phyloP scores from a whole-genome alignment of 257 asterid genomes.

The Solanum appendiculatum region DNA sequence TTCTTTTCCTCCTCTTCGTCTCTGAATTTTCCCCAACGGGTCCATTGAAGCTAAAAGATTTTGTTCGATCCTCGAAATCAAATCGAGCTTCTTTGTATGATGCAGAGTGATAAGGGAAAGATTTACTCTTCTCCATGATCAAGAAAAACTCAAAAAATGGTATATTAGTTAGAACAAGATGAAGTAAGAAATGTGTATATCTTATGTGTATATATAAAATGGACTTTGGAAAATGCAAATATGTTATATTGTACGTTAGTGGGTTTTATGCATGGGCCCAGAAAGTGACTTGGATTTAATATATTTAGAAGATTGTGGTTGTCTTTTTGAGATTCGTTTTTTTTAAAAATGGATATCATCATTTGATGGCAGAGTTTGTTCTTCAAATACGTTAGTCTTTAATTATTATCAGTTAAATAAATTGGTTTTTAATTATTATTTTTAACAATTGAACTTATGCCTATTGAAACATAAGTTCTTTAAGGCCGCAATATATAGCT shows the following conservation, averaged over 20 bases:
- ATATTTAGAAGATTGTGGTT: not conserved
- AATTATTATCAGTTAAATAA: not conserved
- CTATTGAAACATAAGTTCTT: not conserved
- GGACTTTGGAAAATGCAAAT: constrained; percentile 36
- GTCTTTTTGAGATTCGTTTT: not conserved
- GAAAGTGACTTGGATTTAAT: constrained; percentile 37
- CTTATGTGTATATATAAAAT: not conserved
- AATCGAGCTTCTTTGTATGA: constrained; percentile 62
- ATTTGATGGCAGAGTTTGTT: not conserved
- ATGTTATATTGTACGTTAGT: constrained; percentile 23
- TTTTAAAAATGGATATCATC: not conserved
- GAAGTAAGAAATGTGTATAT: not conserved
- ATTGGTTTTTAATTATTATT: not conserved
- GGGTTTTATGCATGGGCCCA: constrained; percentile 59
- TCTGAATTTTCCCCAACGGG: constrained; percentile 65
- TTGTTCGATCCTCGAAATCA: constrained; percentile 60
- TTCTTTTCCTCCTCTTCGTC: constrained; percentile 70
- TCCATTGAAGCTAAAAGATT: constrained; percentile 82
- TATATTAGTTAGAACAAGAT: constrained; percentile 8
- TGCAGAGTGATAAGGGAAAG: constrained; percentile 66
- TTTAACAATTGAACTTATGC: not conserved
- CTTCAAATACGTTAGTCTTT: not conserved
- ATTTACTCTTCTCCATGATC: constrained; percentile 62
- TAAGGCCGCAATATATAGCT: not conserved
- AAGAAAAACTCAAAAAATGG: not conserved